Evolutionary conservation across 164 flowering plant genomes (phyloP), one percentile per base, ranked within the genome.

Genomic region (Dillenia suffruticosa): DNA sequence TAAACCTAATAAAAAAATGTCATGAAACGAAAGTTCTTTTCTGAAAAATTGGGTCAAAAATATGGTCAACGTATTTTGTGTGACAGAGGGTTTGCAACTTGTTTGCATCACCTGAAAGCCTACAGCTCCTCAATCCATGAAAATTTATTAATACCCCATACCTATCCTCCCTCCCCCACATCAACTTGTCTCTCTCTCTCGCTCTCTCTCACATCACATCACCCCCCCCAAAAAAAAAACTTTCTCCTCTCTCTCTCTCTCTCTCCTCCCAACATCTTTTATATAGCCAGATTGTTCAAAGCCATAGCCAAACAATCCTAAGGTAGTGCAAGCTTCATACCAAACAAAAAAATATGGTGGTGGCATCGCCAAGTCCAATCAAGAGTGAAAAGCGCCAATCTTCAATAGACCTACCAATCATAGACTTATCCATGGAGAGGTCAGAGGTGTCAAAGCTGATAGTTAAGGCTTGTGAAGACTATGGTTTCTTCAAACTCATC

Each of bases 51-150:
- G 7, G 40, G 40, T 32, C 7, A 32, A 5, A 43, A 14, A 9
- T 13, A 67, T 17, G 60, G 77, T 70, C 77, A 74, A 74, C 22
- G 66, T 10, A 57, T 51, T 48, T 46, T n/a, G 46, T 49, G 32
- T 13, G 52, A 66, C 71, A 63, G 40, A 58, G 51, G 52, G 44
- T 67, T 63, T 66, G 68, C 69, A 56, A 67, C 70, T 63, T 69
- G 70, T 74, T 32, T 32, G 70, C 70, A 63, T 66, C 46, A 44
- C 57, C 61, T 57, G 59, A 63, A 63, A 56, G 70, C 59, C 68
- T 59, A 57, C 67, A 65, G 57, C 45, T 70, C 56, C 64, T 51
- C 17, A 51, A 32, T 51, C 55, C 15, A 49, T 54, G 16, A 40
- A 46, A 61, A 24, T 61, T 60, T 49, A n/a, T 60, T 61, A 61